These are phyloP conservation scores for Cladophialophora yegresii DNA, from an alignment of 2,329 filamentous ascomycete species.

Conservation along the genomic window DNA sequence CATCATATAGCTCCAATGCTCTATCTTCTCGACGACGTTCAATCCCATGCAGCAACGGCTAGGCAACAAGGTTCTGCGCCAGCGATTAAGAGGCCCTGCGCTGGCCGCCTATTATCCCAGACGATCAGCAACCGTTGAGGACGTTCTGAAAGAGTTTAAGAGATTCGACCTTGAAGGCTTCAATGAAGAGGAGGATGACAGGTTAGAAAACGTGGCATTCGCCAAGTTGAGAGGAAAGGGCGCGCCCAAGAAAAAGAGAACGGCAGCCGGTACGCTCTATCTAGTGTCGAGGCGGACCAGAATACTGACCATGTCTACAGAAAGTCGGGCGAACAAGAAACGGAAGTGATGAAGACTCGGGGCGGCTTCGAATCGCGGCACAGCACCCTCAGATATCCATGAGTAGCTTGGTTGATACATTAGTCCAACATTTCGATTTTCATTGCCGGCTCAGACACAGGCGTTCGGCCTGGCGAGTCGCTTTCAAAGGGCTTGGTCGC, in stretches of 20 bases:
- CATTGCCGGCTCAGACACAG: not conserved
- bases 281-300: not conserved
- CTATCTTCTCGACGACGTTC: slow-evolving; percentile 85
- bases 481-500: not conserved
- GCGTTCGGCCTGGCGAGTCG: not conserved
- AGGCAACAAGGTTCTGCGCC: slow-evolving; percentile 89
- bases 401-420: not conserved
- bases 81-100: slow-evolving; percentile 80
- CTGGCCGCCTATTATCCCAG: slow-evolving; percentile 87
- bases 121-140: slow-evolving; percentile 68
- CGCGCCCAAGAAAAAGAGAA: slow-evolving; percentile 84
- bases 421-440: not conserved
- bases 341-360: slow-evolving; percentile 21
- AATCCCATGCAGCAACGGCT: slow-evolving; percentile 81
- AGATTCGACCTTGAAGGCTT: slow-evolving; percentile 66
- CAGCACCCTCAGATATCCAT: slow-evolving; percentile 26
- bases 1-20: slow-evolving; percentile 75
- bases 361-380: slow-evolving; percentile 16
- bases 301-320: slow-evolving; percentile 23
- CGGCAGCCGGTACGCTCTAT: slow-evolving; percentile 45
- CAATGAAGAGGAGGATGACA: slow-evolving; percentile 76
- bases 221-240: slow-evolving; percentile 80
- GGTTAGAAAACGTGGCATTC: slow-evolving; percentile 68
- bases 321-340: slow-evolving; percentile 27
- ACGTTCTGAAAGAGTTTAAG: slow-evolving; percentile 70